A percentile compares a stretch with the other conserved stretches of the same genome.
These are phyloP conservation scores for Schizosaccharomyces octosporus DNA, from an alignment of 805 yeast species.

Conservation along the genomic window DNA sequence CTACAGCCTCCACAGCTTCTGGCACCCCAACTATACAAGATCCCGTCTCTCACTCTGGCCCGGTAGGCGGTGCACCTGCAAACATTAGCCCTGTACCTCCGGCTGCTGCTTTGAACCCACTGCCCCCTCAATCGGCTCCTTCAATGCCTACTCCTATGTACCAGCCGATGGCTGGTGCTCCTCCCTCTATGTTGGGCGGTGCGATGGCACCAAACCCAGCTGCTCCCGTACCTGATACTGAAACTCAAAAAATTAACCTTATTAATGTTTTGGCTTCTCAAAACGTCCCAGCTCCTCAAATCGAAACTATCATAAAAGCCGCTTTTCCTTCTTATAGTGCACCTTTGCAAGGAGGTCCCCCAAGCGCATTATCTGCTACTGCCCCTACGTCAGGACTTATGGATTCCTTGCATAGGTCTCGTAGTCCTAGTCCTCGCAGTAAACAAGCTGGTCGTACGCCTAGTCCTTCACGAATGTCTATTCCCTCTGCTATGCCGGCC, in stretches of 20 bases:
- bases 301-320: not conserved
- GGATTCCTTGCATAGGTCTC: not conserved
- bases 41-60: not conserved
- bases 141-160: too few species aligned
- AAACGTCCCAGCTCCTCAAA: conserved; percentile 11
- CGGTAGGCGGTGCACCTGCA: not conserved
- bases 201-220: not conserved
- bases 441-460: not conserved
- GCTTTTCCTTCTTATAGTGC: conserved; percentile 1
- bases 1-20: not conserved
- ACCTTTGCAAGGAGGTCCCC: not conserved
- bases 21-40: not conserved
- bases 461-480: not conserved
- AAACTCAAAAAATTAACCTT: conserved; percentile 19
- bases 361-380: not conserved
- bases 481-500: not conserved
- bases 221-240: conserved; percentile 1
- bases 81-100: not conserved
- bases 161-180: not conserved
- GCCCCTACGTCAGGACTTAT: not conserved
- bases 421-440: not conserved
- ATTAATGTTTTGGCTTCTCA: conserved; percentile 17
- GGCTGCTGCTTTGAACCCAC: not conserved
- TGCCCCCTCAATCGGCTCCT: too few species aligned
- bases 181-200: not conserved